Conservation (phyloP, 768 basidiomycete genomes). For the Lactarius sp. region DNA sequence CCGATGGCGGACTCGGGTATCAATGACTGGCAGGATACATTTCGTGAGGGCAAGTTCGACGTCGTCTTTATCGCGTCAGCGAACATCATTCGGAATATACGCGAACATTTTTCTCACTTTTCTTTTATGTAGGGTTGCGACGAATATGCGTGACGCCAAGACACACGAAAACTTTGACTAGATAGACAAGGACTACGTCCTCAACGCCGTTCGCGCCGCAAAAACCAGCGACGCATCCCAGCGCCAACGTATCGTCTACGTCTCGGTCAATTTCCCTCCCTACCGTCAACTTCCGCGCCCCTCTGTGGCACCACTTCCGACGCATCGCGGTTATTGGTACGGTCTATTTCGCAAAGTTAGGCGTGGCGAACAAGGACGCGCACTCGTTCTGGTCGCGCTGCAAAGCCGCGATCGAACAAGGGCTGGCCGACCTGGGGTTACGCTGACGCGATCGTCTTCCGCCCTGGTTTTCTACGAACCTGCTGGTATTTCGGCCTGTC, state of each 20-base stretch:
- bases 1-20: slow-evolving; percentile 40
- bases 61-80: slow-evolving; percentile 66
- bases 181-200: slow-evolving; percentile 54
- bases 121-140: slow-evolving; percentile 47
- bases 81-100: neutral
- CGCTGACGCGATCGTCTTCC: slow-evolving; percentile 60
- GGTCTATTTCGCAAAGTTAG: neutral
- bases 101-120: slow-evolving; percentile 29
- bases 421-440: slow-evolving; percentile 62
- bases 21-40: slow-evolving; percentile 33
- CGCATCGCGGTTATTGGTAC: slow-evolving; percentile 34
- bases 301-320: neutral
- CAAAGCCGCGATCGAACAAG: slow-evolving; percentile 73
- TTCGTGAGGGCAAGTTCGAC: slow-evolving; percentile 60
- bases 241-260: slow-evolving; percentile 60
- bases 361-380: slow-evolving; percentile 46
- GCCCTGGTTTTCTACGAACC: slow-evolving; percentile 48
- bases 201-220: slow-evolving; percentile 64
- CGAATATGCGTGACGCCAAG: slow-evolving; percentile 55
- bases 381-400: slow-evolving; percentile 60
- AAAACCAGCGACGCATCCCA: slow-evolving; percentile 47
- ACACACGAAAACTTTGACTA: slow-evolving; percentile 51
- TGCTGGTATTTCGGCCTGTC: slow-evolving; percentile 36
- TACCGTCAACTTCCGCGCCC: too few relatives aligned
- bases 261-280: slow-evolving; percentile 47